Base-by-base conservation (phyloP, 179 eudicot species). In the Nepenthes alata region DNA sequence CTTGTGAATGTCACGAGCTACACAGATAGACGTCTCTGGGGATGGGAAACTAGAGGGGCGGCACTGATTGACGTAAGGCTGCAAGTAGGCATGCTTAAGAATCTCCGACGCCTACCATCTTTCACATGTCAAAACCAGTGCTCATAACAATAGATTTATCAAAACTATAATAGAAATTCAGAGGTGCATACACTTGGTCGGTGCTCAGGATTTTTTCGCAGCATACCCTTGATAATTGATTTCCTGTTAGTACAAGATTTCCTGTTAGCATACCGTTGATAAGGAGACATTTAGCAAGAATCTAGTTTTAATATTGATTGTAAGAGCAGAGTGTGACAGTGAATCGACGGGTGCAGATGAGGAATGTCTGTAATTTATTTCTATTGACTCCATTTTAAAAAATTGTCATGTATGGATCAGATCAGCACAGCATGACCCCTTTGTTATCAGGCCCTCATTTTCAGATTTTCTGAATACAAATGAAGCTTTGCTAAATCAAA, bases 151-250 rank as follows among this genome's bases (percentile, higher is more conserved):
- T 4, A 48, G 13, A 37, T 38, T 67, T 11, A 16, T 25, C 0
- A 25, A 25, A 25, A 25, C 25, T 25, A 25, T 25, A 25, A 25
- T 25, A 25, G 25, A 25, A 25, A 25, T 25, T 25, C 25, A 44
- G 38, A 67, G 59, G 52, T 38, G 47, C 85, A 67, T 85, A 93
- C 98, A 72, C 68, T 89, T 53, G 97, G 89, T 58, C 98, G 85
- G 70, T 89, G 95, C 69, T 89, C 98, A 14, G 98, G 98, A 71
- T 81, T 93, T 77, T 93, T 93, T 15, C 98, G 77, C 64, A 93
- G 82, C 98, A 93, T 89, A 74, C 91, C 82, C 75, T 89, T 93
- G 72, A 93, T 93, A 45, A 93, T 76, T 11, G 81, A 63, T 71
- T 83, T 87, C 81, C 95, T 87, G 80, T 59, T 65, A 54, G 60